Conservation (phyloP, 164 flowering plant species). For the Berberis vulgaris region DNA sequence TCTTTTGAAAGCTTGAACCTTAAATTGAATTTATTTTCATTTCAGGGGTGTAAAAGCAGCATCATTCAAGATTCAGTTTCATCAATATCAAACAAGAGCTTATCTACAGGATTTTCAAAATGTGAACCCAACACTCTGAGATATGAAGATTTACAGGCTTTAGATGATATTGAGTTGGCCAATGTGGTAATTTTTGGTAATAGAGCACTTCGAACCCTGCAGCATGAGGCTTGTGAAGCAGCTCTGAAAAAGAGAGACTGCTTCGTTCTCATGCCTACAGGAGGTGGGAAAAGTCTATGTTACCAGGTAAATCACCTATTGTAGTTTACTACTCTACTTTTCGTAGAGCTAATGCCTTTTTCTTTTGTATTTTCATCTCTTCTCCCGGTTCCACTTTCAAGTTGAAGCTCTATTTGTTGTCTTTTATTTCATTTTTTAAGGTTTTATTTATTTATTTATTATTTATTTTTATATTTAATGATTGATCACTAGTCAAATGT, state of each 20-base stretch:
- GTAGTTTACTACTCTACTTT: neutral
- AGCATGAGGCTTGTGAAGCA: slow-evolving; percentile 83
- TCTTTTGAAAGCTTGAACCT: neutral
- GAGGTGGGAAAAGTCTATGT: slow-evolving; percentile 95
- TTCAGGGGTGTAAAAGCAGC: slow-evolving; percentile 36
- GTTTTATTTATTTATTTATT: too few relatives aligned
- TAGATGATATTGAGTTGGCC: slow-evolving; percentile 89
- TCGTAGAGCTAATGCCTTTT: too few relatives aligned
- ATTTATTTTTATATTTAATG: too few relatives aligned
- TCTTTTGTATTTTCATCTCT: too few relatives aligned
- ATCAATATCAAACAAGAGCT: slow-evolving; percentile 23
- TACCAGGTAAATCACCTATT: slow-evolving; percentile 53
- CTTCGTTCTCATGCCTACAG: slow-evolving; percentile 98
- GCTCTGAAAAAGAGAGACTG: slow-evolving; percentile 56
- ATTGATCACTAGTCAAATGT: too few relatives aligned
- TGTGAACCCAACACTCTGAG: slow-evolving; percentile 29
- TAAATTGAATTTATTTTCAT: neutral
- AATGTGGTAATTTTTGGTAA: slow-evolving; percentile 95
- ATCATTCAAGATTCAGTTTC: slow-evolving; percentile 30
- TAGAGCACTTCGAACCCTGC: slow-evolving; percentile 63
- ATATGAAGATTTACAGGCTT: slow-evolving; percentile 58
- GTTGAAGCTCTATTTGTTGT: too few relatives aligned
- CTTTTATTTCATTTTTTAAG: too few relatives aligned
- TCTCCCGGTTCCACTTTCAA: too few relatives aligned
- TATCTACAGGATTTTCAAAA: slow-evolving; percentile 12